Percentiles rank a stretch among this genome's conserved stretches.
Evolutionary conservation across 257 asterid species (phyloP).

Genomic region (Solanum appendiculatum): DNA sequence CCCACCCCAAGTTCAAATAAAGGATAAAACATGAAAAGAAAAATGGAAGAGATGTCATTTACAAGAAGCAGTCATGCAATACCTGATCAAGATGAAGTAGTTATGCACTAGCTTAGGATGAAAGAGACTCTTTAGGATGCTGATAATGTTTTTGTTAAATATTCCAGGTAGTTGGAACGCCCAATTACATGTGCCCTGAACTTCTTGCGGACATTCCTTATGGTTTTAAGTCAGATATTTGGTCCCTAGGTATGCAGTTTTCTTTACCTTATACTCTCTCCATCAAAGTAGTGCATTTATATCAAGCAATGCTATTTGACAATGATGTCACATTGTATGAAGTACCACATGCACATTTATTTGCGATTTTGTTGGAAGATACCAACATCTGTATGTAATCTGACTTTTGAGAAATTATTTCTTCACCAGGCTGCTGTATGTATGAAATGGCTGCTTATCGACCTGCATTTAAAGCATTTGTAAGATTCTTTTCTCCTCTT

Average conservation of each 20-base stretch:
- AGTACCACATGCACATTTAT: not conserved
- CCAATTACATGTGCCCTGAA: conserved; percentile 99
- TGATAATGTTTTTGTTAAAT: not conserved
- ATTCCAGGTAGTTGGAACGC: conserved; percentile 93
- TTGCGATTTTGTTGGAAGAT: not conserved
- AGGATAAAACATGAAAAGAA: not conserved
- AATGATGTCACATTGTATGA: not conserved
- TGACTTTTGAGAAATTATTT: not conserved
- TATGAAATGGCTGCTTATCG: conserved; percentile 99
- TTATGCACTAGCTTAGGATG: not conserved
- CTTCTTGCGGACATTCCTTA: conserved; percentile 98
- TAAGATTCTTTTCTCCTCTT: conserved; percentile 23
- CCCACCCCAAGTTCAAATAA: not conserved
- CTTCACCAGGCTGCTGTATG: conserved; percentile 82
- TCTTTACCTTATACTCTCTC: not conserved
- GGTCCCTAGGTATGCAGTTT: conserved; percentile 82
- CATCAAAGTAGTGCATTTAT: not conserved
- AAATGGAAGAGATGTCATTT: not conserved
- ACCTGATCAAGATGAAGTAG: not conserved
- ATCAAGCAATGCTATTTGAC: not conserved
- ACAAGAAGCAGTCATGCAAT: not conserved
- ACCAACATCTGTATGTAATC: not conserved
- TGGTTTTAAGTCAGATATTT: conserved; percentile 94
- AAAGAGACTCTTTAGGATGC: not conserved
- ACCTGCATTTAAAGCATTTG: conserved; percentile 97